Base-by-base conservation (phyloP, 441 rosid genomes). In the Corymbia calophylla region DNA sequence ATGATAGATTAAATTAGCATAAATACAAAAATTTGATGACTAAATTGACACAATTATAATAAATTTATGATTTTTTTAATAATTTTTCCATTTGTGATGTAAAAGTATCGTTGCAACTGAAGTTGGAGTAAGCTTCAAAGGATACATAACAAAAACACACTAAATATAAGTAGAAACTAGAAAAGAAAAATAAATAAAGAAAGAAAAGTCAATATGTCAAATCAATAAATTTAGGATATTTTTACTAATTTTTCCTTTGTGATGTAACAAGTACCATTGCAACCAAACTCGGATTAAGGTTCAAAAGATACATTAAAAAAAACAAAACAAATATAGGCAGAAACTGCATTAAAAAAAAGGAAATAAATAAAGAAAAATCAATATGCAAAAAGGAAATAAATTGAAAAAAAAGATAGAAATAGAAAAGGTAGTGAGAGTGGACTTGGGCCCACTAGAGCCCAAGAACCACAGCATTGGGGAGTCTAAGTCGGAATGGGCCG, bases 11-110 rank as follows among this genome's bases (percentile, higher is more conserved):
- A 0, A 25, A 2, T 58, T 25, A 10, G 64, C 3, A 58, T 14
- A 25, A 58, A 8, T 56, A 27, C n/a, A 58, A 56, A 9, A 58
- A 58, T 0, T 4, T 56, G 9, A 56, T 9, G 1, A 58, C 0
- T 58, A 6, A 58, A 58, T 29, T 58, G 3, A 0, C 29, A 2
- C 16, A 56, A 23, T 23, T 56, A 2, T 1, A 4, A 56, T 56
- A 23, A 9, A 4, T 23, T 23, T 58, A 23, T 5, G 14, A 58
- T 6, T 58, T 58, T 9, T 58, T 23, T 58, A 13, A 58, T 58
- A 58, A 58, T 58, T 23, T 56, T 9, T 29, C 11, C 62, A 39
- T 6, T 18, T 32, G 7, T 32, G 17, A 3, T 23, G 1, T 73
- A 23, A 39, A 73, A 73, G 49, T 21, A 44, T 21, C 49, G 6